Base-by-base conservation (phyloP, 306 rosid species). In the Comarum palustre region DNA sequence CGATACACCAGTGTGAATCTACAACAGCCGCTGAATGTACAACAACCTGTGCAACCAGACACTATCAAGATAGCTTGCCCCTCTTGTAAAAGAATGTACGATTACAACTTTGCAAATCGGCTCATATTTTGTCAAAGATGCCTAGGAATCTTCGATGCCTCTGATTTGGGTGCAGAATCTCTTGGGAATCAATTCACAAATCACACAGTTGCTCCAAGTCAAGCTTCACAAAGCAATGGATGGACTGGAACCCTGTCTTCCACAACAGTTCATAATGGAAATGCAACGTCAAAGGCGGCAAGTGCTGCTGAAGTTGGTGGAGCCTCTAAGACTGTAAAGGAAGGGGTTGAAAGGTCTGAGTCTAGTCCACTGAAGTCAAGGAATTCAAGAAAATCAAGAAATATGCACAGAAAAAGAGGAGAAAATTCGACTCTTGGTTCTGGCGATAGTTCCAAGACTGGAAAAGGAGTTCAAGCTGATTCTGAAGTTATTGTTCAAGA, bases 41-140 rank as follows among this genome's bases (percentile, higher is more conserved):
- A 62, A 36, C 67, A 62, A 62, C 88, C 66, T 65, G 57, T 75
- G 71, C 85, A 63, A n/a, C 67, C 17, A 34, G 70, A 66, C 19
- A 82, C 90, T 15, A 87, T 93, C 80, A 90, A 89, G 96, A 93
- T 97, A 52, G 54, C 31, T 71, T 93, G 98, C 82, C 72, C 79
- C 8, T 79, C 76, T 48, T 93, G 98, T 74, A 63, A 79, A 81
- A 78, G 80, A 63, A 74, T 75, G 79, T 93, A 76, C 61, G 83
- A 93, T 61, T 91, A 87, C 65, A 27, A 68, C 57, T 70, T 75
- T 76, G 34, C 73, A 48, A 87, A 81, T 75, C 75, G 72, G 45
- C 65, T 75, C 70, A 22, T 90, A 54, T 79, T 76, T 0, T 93
- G 98, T 80, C 88, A 79, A 58, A 86, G 66, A 51, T 93, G 98